Evolutionary conservation across 208 protist genomes (phyloP).

Genomic region (Phytomonas francai): DNA sequence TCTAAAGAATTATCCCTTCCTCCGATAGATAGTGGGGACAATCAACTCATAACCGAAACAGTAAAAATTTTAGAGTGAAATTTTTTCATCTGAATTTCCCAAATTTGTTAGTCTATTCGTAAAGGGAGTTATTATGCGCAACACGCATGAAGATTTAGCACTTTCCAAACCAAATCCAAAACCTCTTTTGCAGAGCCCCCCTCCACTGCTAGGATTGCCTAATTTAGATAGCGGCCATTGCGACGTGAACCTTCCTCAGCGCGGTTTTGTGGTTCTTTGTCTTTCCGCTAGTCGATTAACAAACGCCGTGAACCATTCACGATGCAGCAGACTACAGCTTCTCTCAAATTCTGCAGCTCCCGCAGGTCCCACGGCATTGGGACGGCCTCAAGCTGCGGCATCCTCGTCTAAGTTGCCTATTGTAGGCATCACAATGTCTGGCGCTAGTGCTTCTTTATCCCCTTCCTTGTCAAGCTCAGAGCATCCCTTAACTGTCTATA

Average conservation of each 20-base stretch:
- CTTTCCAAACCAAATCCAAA: background rate
- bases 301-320: background rate
- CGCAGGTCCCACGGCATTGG: background rate
- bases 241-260: background rate
- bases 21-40: background rate
- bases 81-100: background rate
- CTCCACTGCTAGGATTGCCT: background rate
- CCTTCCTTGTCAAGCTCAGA: background rate
- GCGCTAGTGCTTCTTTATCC: background rate
- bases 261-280: background rate
- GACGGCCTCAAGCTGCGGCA: background rate
- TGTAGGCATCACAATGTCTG: background rate
- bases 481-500: background rate
- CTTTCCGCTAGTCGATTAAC: background rate
- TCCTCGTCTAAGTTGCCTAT: background rate
- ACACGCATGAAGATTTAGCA: background rate
- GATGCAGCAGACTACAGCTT: background rate
- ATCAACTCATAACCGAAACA: background rate
- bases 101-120: background rate
- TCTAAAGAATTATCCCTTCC: background rate
- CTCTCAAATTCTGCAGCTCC: background rate
- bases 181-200: background rate
- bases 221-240: background rate
- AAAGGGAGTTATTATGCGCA: background rate
- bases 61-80: background rate